phyloP scores from a whole-genome alignment of 2,329 filamentous ascomycete species.

The Fusarium denticulatum region DNA sequence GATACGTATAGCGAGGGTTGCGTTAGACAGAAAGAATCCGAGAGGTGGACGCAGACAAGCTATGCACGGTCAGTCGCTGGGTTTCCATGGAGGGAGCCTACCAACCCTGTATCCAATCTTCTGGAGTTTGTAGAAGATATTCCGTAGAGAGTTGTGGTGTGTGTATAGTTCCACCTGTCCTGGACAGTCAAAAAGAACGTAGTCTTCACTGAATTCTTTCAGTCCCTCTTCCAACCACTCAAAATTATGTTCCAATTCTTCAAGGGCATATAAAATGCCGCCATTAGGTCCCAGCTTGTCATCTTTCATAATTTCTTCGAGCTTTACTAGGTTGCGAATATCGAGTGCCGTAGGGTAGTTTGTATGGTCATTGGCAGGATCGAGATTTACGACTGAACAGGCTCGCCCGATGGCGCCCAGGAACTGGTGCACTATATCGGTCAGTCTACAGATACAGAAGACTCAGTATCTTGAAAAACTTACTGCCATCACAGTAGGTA shows the following conservation, averaged over 20 bases:
- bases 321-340: constrained; percentile 85
- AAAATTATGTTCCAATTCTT: constrained; percentile 93
- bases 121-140: constrained; percentile 90
- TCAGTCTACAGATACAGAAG: neutral
- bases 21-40: constrained; percentile 93
- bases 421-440: constrained; percentile 85
- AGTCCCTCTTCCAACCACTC: constrained; percentile 89
- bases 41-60: constrained; percentile 93
- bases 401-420: constrained; percentile 94
- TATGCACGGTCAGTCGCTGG: constrained; percentile 53
- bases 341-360: constrained; percentile 91
- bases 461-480: constrained; percentile 44
- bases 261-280: constrained; percentile 89
- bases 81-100: neutral
- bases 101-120: constrained; percentile 91
- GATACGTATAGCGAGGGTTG: constrained; percentile 95
- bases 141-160: constrained; percentile 89
- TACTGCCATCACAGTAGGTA: constrained; percentile 96
- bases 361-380: constrained; percentile 94
- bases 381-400: constrained; percentile 94
- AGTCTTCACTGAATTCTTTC: constrained; percentile 85
- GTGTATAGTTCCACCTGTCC: constrained; percentile 98
- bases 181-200: constrained; percentile 94
- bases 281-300: constrained; percentile 93
- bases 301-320: constrained; percentile 95